These are phyloP conservation scores for Emericellopsis cladophorae DNA, from an alignment of 2,329 filamentous ascomycete species.

Conservation along the genomic window DNA sequence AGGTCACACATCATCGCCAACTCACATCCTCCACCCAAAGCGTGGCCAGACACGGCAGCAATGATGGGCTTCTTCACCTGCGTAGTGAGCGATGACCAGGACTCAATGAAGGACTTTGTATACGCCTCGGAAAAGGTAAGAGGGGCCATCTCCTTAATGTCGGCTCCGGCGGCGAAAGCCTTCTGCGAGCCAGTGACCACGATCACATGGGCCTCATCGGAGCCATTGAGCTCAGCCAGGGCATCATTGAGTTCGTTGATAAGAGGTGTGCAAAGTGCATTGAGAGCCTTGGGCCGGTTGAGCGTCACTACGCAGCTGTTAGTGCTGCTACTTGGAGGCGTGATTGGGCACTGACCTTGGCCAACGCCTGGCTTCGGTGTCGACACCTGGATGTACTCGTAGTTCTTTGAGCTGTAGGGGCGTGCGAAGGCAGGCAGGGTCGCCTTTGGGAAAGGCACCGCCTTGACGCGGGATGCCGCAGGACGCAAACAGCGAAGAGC, in stretches of 20 bases:
- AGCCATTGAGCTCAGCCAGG: conserved; percentile 55
- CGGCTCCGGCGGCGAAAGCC: conserved; percentile 89
- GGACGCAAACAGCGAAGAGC: conserved; percentile 47
- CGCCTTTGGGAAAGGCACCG: conserved; percentile 35
- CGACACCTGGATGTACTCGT: conserved; percentile 74
- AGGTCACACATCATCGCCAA: conserved; percentile 96
- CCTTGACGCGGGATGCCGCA: conserved; percentile 23
- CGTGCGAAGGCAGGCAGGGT: conserved; percentile 43
- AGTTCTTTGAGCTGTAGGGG: conserved; percentile 41
- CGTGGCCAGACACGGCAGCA: conserved; percentile 86
- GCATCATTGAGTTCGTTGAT: conserved; percentile 82
- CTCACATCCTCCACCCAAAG: conserved; percentile 90
- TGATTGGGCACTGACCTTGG: conserved; percentile 48
- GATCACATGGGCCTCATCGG: conserved; percentile 60
- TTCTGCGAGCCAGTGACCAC: conserved; percentile 79
- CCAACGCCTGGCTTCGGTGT: conserved; percentile 81
- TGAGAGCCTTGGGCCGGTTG: conserved; percentile 89
- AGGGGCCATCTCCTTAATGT: conserved; percentile 98
- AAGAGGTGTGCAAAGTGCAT: conserved; percentile 82
- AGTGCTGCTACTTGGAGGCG: background rate
- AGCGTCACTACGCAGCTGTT: conserved; percentile 56
- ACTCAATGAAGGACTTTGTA: conserved; percentile 83
- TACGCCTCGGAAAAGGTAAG: conserved; percentile 84
- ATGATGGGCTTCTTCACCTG: conserved; percentile 88
- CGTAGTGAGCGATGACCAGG: conserved; percentile 78